Evolutionary conservation across 2,329 filamentous ascomycete species (phyloP).

Genomic region (Penicillium paneum): DNA sequence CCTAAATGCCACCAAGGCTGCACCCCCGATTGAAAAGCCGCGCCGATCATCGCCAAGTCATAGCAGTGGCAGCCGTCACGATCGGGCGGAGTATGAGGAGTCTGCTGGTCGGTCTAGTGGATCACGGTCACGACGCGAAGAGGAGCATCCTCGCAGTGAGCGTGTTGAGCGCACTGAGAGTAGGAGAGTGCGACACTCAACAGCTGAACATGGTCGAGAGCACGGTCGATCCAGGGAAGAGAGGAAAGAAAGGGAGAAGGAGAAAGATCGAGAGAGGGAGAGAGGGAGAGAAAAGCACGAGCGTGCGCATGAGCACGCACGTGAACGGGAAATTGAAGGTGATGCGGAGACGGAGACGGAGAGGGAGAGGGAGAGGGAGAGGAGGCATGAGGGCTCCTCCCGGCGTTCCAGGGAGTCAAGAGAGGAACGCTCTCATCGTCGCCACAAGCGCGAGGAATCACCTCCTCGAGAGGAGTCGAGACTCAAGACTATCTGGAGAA

Average conservation of each 20-base stretch:
- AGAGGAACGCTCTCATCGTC: slow-evolving; percentile 20
- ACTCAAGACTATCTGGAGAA: slow-evolving; percentile 31
- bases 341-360: slow-evolving; percentile 13
- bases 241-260: slow-evolving; percentile 20
- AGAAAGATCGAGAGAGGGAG: slow-evolving; percentile 15
- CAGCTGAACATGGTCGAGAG: slow-evolving; percentile 18
- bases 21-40: slow-evolving; percentile 30
- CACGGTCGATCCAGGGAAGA: slow-evolving; percentile 19
- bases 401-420: slow-evolving; percentile 25
- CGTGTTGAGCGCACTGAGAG: slow-evolving; percentile 3
- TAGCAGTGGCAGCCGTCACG: slow-evolving; percentile 25
- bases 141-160: slow-evolving; percentile 6
- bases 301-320: slow-evolving; percentile 9
- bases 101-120: slow-evolving; percentile 24
- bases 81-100: slow-evolving; percentile 23
- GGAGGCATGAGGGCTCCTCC: slow-evolving; percentile 16
- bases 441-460: slow-evolving; percentile 29
- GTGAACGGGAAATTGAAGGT: slow-evolving; percentile 12
- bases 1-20: slow-evolving; percentile 35
- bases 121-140: slow-evolving; percentile 31
- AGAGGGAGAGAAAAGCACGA: slow-evolving; percentile 18
- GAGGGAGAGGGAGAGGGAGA: slow-evolving; percentile 5
- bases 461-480: slow-evolving; percentile 28
- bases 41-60: slow-evolving; percentile 33
- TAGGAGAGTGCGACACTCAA: slow-evolving; percentile 22